Evolutionary conservation across 495 filamentous ascomycete genomes (phyloP).

Genomic region (Talaromyces thailandensis): DNA sequence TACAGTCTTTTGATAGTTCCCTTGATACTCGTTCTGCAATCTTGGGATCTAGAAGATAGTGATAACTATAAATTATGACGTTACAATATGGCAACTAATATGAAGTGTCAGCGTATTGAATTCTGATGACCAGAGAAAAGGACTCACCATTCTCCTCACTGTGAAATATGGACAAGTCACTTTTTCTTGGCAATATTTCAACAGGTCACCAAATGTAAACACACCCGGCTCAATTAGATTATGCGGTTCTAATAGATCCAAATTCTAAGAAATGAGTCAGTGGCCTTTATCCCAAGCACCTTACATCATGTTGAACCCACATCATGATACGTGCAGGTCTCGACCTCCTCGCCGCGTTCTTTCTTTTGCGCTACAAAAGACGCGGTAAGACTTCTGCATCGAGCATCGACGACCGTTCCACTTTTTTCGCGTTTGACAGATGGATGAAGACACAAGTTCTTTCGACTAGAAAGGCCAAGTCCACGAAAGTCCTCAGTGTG

Average conservation of each 20-base stretch:
- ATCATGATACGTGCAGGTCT: slow-evolving; percentile 92
- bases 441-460: slow-evolving; percentile 94
- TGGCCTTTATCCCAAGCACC: no score
- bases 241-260: slow-evolving; percentile 88
- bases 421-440: slow-evolving; percentile 94
- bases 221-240: slow-evolving; percentile 89
- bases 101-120: slow-evolving; percentile 6
- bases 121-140: background rate
- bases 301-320: no score
- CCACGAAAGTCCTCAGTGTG: slow-evolving; percentile 86
- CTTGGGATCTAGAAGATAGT: slow-evolving; percentile 96
- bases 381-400: slow-evolving; percentile 90
- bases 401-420: slow-evolving; percentile 83
- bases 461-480: slow-evolving; percentile 87
- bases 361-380: slow-evolving; percentile 98
- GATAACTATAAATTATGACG: slow-evolving; percentile 98
- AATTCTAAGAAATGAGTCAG: slow-evolving; percentile 51
- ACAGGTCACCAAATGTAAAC: slow-evolving; percentile 85
- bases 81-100: slow-evolving; percentile 77
- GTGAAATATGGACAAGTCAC: slow-evolving; percentile 99
- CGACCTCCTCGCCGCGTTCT: slow-evolving; percentile 85
- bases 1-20: slow-evolving; percentile 95
- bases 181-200: slow-evolving; percentile 84
- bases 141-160: slow-evolving; percentile 78
- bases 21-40: slow-evolving; percentile 95